Conservation (phyloP, 768 basidiomycete genomes). For the Xerocomus spinulosus region DNA sequence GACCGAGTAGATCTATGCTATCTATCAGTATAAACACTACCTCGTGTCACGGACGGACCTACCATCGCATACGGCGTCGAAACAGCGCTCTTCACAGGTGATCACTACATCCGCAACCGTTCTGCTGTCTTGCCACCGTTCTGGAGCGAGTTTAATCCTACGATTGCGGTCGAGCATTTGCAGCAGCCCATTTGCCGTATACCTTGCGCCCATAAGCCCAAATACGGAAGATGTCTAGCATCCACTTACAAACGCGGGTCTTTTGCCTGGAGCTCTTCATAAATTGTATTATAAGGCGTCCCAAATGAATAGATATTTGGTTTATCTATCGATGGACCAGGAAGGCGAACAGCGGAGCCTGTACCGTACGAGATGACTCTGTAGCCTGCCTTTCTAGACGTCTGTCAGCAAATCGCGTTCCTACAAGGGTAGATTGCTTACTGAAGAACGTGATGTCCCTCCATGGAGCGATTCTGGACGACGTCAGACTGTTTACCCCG, state of each 20-base stretch:
- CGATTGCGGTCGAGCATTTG: conserved; percentile 97
- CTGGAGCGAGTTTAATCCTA: conserved; percentile 85
- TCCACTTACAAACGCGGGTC: conserved; percentile 74
- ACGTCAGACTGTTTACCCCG: conserved; percentile 10
- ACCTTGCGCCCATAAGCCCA: conserved; percentile 45
- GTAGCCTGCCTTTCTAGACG: conserved; percentile 79
- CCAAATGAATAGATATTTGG: conserved; percentile 97
- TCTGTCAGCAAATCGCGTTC: conserved; percentile 5
- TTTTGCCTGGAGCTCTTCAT: conserved; percentile 80
- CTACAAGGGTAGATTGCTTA: conserved; percentile 40
- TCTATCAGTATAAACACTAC: conserved; percentile 10
- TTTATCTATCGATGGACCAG: conserved; percentile 94
- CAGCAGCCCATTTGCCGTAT: conserved; percentile 88
- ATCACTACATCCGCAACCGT: conserved; percentile 94
- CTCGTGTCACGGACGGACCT: conserved; percentile 25
- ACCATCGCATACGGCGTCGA: conserved; percentile 99
- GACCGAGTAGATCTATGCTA: conserved; percentile 67
- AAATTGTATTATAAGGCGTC: conserved; percentile 94
- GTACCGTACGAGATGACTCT: conserved; percentile 93
- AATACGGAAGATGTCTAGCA: conserved; percentile 1
- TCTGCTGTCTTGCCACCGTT: conserved; percentile 93
- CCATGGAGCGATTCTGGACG: conserved; percentile 92
- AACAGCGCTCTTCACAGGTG: conserved; percentile 98
- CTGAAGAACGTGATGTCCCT: conserved; percentile 89
- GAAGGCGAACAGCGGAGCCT: conserved; percentile 93